phyloP scores from a whole-genome alignment of 495 filamentous ascomycete genomes.

The Filosporella fistucella region DNA sequence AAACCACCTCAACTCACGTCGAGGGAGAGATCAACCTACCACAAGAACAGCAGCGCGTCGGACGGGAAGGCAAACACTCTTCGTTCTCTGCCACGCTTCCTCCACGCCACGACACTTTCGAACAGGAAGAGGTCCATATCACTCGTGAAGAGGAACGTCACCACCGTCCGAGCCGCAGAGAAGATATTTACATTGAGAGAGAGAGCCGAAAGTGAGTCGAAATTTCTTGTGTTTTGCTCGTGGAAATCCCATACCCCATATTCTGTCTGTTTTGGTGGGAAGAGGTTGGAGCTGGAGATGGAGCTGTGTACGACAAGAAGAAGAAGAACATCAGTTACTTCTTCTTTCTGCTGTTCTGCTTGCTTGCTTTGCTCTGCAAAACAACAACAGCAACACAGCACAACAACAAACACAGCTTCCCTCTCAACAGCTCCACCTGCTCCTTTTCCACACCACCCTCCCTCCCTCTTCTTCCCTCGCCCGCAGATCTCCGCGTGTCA shows the following conservation, averaged over 20 bases:
- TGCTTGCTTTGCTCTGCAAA: no score
- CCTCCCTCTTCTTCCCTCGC: no score
- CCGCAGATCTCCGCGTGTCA: background rate
- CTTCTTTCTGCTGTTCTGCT: no score
- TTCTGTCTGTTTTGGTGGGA: background rate
- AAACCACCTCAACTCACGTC: slow-evolving; percentile 69
- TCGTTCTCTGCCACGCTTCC: slow-evolving; percentile 53
- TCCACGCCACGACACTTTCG: slow-evolving; percentile 51
- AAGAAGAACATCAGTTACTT: no score
- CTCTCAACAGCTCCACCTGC: no score
- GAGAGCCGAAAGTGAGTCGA: slow-evolving; percentile 40
- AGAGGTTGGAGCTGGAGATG: no score
- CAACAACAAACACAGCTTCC: no score
- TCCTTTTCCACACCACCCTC: no score
- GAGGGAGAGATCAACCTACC: slow-evolving; percentile 86
- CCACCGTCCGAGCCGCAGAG: slow-evolving; percentile 55
- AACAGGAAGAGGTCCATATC: slow-evolving; percentile 78
- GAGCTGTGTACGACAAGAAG: no score
- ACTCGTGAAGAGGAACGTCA: slow-evolving; percentile 62
- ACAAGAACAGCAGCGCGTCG: slow-evolving; percentile 66
- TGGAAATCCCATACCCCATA: background rate
- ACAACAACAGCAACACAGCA: no score
- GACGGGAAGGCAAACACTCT: slow-evolving; percentile 72
- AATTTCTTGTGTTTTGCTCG: slow-evolving; percentile 6
- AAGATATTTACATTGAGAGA: slow-evolving; percentile 46